A percentile compares a stretch with the other conserved stretches of the same genome.
Evolutionary conservation across 1,139 yeast genomes (phyloP).

Genomic region (Sugiyamaella castrensis): DNA sequence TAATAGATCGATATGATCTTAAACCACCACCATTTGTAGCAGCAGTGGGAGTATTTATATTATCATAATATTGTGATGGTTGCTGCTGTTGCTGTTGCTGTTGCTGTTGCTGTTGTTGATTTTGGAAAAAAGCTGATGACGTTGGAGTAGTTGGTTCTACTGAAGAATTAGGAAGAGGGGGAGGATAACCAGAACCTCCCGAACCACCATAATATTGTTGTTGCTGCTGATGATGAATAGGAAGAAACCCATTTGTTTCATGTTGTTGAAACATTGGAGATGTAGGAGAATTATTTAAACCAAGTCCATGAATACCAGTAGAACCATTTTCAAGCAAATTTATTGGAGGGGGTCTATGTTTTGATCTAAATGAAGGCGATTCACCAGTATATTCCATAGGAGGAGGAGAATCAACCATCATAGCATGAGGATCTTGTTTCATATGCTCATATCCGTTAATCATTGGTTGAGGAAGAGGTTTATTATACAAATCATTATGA

Average conservation of each 20-base stretch:
- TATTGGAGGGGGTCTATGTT: constrained; percentile 22
- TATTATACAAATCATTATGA: constrained; percentile 12
- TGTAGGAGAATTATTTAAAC: constrained; percentile 15
- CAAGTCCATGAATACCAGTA: background rate
- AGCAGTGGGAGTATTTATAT: background rate
- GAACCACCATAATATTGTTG: constrained; percentile 21
- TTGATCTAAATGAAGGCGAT: constrained; percentile 8
- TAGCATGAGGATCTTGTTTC: constrained; percentile 9
- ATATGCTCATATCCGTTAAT: background rate
- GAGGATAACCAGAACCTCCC: constrained; percentile 12
- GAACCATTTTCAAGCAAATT: constrained; percentile 13
- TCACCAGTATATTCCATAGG: background rate
- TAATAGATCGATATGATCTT: constrained; percentile 22
- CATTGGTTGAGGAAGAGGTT: constrained; percentile 16
- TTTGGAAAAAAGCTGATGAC: constrained; percentile 18
- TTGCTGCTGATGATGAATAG: constrained; percentile 10
- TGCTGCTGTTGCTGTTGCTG: constrained; percentile 9
- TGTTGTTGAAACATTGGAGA: constrained; percentile 19
- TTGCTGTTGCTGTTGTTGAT: constrained; percentile 1
- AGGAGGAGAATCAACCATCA: constrained; percentile 18
- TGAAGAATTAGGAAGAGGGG: constrained; percentile 4
- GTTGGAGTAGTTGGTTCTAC: constrained; percentile 19
- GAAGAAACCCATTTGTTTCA: background rate
- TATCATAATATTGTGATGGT: background rate
- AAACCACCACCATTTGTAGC: constrained; percentile 5